Percentiles rank a stretch among this genome's conserved stretches.
Evolutionary conservation across 768 basidiomycete genomes (phyloP).

Genomic region (Sarcodon aspratus): DNA sequence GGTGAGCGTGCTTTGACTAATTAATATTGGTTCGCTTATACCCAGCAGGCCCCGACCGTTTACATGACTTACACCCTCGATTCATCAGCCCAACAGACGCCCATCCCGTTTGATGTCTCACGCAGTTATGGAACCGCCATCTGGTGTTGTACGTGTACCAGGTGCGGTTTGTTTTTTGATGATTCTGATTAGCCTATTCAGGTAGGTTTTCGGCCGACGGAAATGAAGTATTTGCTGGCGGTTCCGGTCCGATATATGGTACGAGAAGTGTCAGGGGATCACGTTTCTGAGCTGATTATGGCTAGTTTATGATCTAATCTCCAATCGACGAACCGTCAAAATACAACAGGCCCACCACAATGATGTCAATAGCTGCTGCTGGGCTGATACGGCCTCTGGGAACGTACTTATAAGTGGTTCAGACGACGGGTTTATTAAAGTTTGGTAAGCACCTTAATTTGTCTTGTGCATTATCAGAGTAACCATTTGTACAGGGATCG

Average conservation of each 20-base stretch:
- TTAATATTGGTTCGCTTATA: conserved; percentile 1
- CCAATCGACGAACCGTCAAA: conserved; percentile 67
- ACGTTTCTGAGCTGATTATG: not conserved
- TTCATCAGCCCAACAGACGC: conserved; percentile 44
- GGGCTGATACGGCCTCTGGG: conserved; percentile 87
- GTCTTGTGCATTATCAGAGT: not conserved
- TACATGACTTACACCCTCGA: conserved; percentile 70
- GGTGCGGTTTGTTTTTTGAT: too few species aligned
- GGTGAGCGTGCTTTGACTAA: conserved; percentile 25
- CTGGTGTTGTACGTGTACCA: conserved; percentile 46
- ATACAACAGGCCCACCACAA: conserved; percentile 71
- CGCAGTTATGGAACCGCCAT: conserved; percentile 37
- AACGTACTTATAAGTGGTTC: conserved; percentile 94
- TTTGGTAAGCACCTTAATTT: conserved; percentile 51
- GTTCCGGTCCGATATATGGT: conserved; percentile 74
- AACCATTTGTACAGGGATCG: conserved; percentile 30
- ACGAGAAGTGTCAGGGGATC: conserved; percentile 1
- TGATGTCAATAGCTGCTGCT: conserved; percentile 94
- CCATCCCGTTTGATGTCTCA: conserved; percentile 35
- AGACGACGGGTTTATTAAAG: conserved; percentile 90
- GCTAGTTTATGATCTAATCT: conserved; percentile 84
- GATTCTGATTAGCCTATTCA: too few species aligned
- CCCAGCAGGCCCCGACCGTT: conserved; percentile 49
- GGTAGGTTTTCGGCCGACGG: conserved; percentile 93
- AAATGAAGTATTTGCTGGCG: conserved; percentile 90